Percentiles rank a stretch among this genome's conserved stretches.
These are phyloP conservation scores for Botryotinia convoluta DNA, from an alignment of 2,329 filamentous ascomycete genomes.

Conservation along the genomic window DNA sequence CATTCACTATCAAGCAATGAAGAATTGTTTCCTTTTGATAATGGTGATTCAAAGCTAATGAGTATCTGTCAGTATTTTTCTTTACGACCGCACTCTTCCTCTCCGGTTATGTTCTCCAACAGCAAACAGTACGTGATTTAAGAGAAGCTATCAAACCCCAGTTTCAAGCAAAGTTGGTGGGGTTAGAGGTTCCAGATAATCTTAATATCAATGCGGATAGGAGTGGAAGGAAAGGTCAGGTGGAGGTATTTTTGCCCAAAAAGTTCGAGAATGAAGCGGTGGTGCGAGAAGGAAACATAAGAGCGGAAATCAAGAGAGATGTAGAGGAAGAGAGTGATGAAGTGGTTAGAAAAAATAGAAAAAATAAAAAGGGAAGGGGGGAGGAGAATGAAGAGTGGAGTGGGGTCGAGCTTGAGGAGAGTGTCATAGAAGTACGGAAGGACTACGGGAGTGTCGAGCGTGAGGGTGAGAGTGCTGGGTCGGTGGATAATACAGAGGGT, in stretches of 20 bases:
- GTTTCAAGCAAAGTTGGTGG: conserved; percentile 25
- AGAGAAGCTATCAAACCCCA: conserved; percentile 61
- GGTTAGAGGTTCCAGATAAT: conserved; percentile 9
- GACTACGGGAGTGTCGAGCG: not conserved
- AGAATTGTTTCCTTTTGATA: too few species aligned
- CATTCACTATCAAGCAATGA: not conserved
- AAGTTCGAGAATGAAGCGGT: conserved; percentile 15
- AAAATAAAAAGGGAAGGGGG: not conserved
- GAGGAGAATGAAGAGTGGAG: not conserved
- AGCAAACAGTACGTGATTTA: conserved; percentile 76
- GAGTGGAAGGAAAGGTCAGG: conserved; percentile 19
- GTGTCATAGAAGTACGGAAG: not conserved
- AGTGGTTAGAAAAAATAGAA: not conserved
- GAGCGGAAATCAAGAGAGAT: not conserved
- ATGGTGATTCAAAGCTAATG: conserved; percentile 19
- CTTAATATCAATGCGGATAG: conserved; percentile 1
- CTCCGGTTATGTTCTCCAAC: conserved; percentile 83
- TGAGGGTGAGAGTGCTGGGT: conserved; percentile 39
- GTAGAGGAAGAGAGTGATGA: not conserved
- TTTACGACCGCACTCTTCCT: conserved; percentile 84
- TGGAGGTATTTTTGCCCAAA: conserved; percentile 27
- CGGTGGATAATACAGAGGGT: conserved; percentile 53
- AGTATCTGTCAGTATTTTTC: conserved; percentile 57
- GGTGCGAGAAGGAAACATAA: not conserved
- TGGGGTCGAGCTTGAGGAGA: not conserved